A percentile compares a stretch with the other conserved stretches of the same genome.
Evolutionary conservation across 805 yeast species (phyloP).

Genomic region (Saturnispora halmiae): DNA sequence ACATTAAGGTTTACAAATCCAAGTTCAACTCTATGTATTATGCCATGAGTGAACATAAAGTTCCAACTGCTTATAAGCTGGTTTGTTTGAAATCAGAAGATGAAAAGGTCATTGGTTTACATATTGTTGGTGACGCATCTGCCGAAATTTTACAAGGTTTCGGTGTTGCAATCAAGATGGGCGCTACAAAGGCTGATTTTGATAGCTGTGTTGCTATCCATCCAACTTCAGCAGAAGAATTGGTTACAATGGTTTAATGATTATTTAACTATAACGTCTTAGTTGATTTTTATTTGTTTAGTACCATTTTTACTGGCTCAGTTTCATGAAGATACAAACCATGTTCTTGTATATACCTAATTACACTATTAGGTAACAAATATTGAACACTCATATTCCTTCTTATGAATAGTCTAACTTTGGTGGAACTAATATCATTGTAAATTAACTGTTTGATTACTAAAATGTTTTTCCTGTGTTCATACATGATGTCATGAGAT

Average conservation of each 20-base stretch:
- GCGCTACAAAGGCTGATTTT: constrained; percentile 94
- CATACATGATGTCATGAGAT: constrained; percentile 95
- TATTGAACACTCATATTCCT: constrained; percentile 97
- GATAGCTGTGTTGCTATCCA: constrained; percentile 97
- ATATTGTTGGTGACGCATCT: constrained; percentile 82
- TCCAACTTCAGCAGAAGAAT: constrained; percentile 97
- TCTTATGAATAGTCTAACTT: constrained; percentile 83
- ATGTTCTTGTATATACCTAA: constrained; percentile 90
- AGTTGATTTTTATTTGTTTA: constrained; percentile 23
- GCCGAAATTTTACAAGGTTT: constrained; percentile 96
- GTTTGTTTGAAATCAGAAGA: constrained; percentile 61
- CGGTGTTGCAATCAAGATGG: constrained; percentile 98
- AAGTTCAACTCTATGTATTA: constrained; percentile 88
- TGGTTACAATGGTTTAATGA: constrained; percentile 61
- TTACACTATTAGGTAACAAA: constrained; percentile 85
- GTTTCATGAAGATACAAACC: constrained; percentile 74
- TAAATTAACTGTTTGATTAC: constrained; percentile 94
- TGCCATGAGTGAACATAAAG: constrained; percentile 73
- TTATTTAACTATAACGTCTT: not conserved
- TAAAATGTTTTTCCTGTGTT: constrained; percentile 84
- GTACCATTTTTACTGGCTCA: constrained; percentile 90
- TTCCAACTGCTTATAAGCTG: constrained; percentile 81
- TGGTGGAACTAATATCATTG: constrained; percentile 92
- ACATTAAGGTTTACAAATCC: constrained; percentile 74
- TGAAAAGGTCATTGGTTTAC: constrained; percentile 93